Conservation (phyloP, 2,329 filamentous ascomycete genomes). For the Aaosphaeria arxii region DNA sequence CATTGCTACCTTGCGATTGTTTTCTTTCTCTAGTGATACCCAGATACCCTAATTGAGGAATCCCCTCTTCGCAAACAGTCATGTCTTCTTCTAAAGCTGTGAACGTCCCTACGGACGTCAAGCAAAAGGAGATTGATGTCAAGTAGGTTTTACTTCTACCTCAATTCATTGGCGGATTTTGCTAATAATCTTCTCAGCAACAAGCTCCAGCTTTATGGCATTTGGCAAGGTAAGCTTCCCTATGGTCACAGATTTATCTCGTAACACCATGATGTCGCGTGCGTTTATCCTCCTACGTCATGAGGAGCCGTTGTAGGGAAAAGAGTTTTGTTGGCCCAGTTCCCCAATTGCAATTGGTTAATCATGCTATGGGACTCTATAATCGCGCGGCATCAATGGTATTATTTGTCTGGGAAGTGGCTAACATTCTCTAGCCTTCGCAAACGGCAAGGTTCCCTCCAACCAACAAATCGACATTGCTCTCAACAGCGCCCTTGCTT, state of each 20-base stretch:
- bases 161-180: neutral
- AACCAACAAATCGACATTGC: constrained; percentile 96
- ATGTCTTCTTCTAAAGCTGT: constrained; percentile 45
- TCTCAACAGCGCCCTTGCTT: constrained; percentile 80
- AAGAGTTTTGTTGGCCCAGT: too few species aligned
- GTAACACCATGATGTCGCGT: too few species aligned
- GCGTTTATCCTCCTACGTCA: too few species aligned
- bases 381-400: too few species aligned
- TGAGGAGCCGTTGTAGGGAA: too few species aligned
- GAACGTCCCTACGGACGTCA: constrained; percentile 70
- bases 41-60: constrained; percentile 12
- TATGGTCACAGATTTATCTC: too few species aligned
- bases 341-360: too few species aligned
- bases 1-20: neutral
- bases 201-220: constrained; percentile 94
- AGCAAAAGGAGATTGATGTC: constrained; percentile 78
- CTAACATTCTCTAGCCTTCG: constrained; percentile 59
- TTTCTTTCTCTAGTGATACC: constrained; percentile 1
- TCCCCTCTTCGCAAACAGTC: neutral
- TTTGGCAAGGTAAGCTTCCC: constrained; percentile 59
- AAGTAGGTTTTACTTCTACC: neutral
- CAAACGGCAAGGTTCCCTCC: constrained; percentile 85
- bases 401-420: too few species aligned
- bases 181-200: constrained; percentile 51
- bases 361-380: too few species aligned